Evolutionary conservation across 495 filamentous ascomycete species (phyloP), one percentile per base, ranked within the genome.

Genomic region (Daldinia concentrica): DNA sequence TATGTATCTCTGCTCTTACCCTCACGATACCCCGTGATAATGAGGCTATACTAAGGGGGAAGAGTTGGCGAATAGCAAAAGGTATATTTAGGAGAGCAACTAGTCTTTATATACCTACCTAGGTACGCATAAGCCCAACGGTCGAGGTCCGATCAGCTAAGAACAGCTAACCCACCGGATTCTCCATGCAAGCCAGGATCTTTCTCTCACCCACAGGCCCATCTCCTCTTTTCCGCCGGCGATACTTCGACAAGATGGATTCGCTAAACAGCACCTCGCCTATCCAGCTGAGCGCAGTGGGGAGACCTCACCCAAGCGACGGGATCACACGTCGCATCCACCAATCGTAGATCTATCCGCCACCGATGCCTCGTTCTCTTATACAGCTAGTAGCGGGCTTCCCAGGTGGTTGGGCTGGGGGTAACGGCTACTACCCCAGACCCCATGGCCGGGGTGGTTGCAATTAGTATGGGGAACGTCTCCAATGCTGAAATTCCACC

Each of bases 401-500:
- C 43, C 43, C 17, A 19, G 43, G 43, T 4, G 2, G 17, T 11
- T 4, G 17, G 8, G 17, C 17, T 22, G 3, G 43, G 6, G 29
- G 14, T 17, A 24, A 12, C 12, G 30, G 51, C 12, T 11, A 12
- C 55, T 58, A 56, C 62, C 62, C 62, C 22, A 52, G 30, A 24
- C 52, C 37, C 51, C 22, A 32, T 22, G 37, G 14, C 37, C 37
- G 22, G 57, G 57, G 15, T 45, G 22, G 22, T 15, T 27, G 54
- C 30, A 37, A 22, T n/a, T 36, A 29, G 50, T 27, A 45, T 68
- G 64, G 58, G 64, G 69, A 68, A 58, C 48, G 45, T 54, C 45
- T 50, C 56, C 51, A 51, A n/a, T 19, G 51, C 7, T 57, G 24
- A 58, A 72, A 62, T 72, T 66, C 69, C 69, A 68, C 69, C 63